Percentiles rank a stretch among this genome's conserved stretches.
phyloP scores from a whole-genome alignment of 768 basidiomycete genomes.

The Suillus subalutaceus region DNA sequence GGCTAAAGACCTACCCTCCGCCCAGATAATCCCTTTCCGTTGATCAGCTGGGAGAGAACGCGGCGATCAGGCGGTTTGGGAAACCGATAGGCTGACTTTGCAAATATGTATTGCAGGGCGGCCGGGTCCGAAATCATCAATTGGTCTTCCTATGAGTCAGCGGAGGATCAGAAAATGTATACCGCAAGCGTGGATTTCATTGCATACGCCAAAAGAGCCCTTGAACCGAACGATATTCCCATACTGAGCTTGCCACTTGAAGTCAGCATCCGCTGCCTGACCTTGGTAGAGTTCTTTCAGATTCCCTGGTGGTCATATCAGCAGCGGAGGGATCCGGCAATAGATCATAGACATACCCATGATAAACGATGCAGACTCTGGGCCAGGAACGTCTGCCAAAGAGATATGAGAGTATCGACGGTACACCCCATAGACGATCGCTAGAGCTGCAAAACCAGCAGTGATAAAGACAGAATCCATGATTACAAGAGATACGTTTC shows the following conservation, averaged over 20 bases:
- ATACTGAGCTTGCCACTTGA: conserved; percentile 34
- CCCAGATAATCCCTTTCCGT: conserved; percentile 43
- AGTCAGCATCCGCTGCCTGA: conserved; percentile 29
- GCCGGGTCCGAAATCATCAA: conserved; percentile 53
- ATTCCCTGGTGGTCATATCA: conserved; percentile 27
- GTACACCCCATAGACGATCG: conserved; percentile 13
- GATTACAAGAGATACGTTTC: neutral
- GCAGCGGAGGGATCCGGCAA: conserved; percentile 23
- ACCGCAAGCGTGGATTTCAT: neutral
- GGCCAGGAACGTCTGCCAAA: conserved; percentile 22
- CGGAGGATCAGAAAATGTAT: conserved; percentile 15
- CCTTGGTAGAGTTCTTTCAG: conserved; percentile 30
- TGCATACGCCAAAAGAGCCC: conserved; percentile 27
- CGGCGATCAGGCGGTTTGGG: conserved; percentile 37
- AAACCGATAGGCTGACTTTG: conserved; percentile 46
- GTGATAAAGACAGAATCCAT: conserved; percentile 16
- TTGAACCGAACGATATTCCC: conserved; percentile 33
- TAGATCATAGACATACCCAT: conserved; percentile 14
- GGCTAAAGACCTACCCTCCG: conserved; percentile 36
- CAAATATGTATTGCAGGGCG: conserved; percentile 42
- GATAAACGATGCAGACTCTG: conserved; percentile 26
- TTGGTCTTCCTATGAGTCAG: conserved; percentile 40
- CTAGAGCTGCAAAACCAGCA: conserved; percentile 14
- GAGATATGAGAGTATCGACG: conserved; percentile 8
- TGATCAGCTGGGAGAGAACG: conserved; percentile 17